Conservation (phyloP, 2,329 filamentous ascomycete species). For the Colletotrichum sp. region DNA sequence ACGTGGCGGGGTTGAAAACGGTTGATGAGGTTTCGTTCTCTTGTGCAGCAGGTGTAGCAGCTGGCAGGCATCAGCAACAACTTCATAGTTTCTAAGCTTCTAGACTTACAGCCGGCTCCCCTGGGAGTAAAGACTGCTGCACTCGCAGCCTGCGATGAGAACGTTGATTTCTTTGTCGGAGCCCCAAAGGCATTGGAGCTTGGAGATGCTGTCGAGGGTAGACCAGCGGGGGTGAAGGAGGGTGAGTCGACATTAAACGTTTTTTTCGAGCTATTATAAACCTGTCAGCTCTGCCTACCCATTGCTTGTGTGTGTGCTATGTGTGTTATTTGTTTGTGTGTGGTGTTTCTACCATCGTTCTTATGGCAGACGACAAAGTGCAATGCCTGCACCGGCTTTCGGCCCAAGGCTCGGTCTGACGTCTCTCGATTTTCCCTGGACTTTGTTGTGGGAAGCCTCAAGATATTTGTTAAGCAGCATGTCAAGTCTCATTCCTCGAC, state of each 20-base stretch:
- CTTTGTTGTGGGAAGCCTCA: not conserved
- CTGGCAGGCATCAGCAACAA: not conserved
- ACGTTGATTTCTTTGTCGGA: slow-evolving; percentile 71
- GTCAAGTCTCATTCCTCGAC: not conserved
- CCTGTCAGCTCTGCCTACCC: not conserved
- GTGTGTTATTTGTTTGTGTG: not conserved
- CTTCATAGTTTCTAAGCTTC: not conserved
- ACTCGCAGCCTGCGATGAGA: slow-evolving; percentile 89
- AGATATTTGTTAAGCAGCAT: not conserved
- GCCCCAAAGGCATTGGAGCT: slow-evolving; percentile 35
- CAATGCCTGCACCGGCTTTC: not conserved
- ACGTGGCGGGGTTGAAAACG: slow-evolving; percentile 60
- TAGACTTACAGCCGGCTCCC: slow-evolving; percentile 48
- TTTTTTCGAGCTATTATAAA: slow-evolving; percentile 63
- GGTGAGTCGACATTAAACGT: slow-evolving; percentile 94
- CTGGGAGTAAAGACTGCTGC: slow-evolving; percentile 86
- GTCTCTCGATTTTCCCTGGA: not conserved
- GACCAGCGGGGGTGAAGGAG: slow-evolving; percentile 79
- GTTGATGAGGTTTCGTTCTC: slow-evolving; percentile 43
- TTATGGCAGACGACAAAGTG: not conserved
- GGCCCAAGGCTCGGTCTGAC: not conserved
- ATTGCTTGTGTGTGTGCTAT: not conserved
- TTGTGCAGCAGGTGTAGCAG: slow-evolving; percentile 24
- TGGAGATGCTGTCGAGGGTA: slow-evolving; percentile 28
- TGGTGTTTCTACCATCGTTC: not conserved